Conservation (phyloP, 257 asterid genomes). For the Ballota nigra region DNA sequence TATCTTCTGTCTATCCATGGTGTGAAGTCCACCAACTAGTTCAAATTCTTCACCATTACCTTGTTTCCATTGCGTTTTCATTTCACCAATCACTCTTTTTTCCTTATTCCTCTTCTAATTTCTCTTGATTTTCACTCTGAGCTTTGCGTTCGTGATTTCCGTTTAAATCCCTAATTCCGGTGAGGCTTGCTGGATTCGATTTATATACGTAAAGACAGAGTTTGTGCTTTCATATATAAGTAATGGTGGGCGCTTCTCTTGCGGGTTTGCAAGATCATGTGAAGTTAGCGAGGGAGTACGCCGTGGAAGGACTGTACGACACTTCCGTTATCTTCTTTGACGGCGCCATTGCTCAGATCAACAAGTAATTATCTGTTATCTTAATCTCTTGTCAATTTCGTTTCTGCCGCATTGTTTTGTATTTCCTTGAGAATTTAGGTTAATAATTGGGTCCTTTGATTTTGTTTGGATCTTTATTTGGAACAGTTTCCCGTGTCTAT, state of each 20-base stretch:
- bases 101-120: conserved; percentile 2
- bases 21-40: too few relatives aligned
- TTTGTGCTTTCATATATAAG: neutral
- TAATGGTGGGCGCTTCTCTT: conserved; percentile 67
- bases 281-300: conserved; percentile 92
- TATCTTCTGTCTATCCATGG: too few relatives aligned
- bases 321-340: conserved; percentile 92
- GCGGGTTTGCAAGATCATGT: conserved; percentile 88
- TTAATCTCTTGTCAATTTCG: neutral
- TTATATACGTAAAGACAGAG: neutral
- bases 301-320: conserved; percentile 89
- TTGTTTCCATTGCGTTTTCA: conserved; percentile 14
- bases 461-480: neutral
- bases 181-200: conserved; percentile 21
- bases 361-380: conserved; percentile 50
- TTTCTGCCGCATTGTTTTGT: neutral
- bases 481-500: neutral
- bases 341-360: conserved; percentile 97
- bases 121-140: neutral
- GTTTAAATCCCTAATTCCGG: conserved; percentile 28
- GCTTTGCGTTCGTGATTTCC: conserved; percentile 10
- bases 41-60: conserved; percentile 25
- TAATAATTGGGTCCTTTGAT: conserved; percentile 8
- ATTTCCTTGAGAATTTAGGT: conserved; percentile 5
- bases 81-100: neutral